phyloP scores from a whole-genome alignment of 768 basidiomycete species.

The Lentinula boryana region DNA sequence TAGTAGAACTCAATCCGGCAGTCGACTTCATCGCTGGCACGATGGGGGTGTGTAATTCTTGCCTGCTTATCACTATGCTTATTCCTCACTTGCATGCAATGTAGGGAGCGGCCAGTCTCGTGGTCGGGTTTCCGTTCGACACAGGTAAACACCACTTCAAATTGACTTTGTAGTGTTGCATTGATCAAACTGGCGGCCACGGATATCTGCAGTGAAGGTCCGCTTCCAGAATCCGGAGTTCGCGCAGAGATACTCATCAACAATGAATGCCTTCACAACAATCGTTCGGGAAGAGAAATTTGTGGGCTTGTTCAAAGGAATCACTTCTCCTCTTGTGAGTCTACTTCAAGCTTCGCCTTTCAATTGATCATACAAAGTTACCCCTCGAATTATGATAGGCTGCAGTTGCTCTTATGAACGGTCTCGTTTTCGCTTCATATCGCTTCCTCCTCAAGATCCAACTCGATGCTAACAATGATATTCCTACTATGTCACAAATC shows the following conservation, averaged over 20 bases:
- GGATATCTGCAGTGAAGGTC: constrained; percentile 57
- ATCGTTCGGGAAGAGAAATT: constrained; percentile 70
- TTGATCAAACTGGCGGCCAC: background rate
- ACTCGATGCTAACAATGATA: constrained; percentile 33
- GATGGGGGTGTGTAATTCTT: constrained; percentile 33
- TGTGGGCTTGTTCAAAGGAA: constrained; percentile 67
- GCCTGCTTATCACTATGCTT: constrained; percentile 16
- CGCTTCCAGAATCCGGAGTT: constrained; percentile 66
- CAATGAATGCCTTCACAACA: constrained; percentile 56
- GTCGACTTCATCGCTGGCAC: constrained; percentile 81
- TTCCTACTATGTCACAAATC: constrained; percentile 68
- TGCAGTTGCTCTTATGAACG: constrained; percentile 73
- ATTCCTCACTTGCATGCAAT: background rate
- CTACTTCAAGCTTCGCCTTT: background rate
- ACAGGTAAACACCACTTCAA: constrained; percentile 34
- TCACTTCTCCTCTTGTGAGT: constrained; percentile 70
- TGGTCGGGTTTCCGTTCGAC: constrained; percentile 77
- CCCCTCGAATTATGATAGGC: constrained; percentile 32
- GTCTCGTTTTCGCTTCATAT: constrained; percentile 83
- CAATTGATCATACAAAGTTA: too few species aligned
- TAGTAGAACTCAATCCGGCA: constrained; percentile 43
- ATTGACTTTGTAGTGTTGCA: background rate
- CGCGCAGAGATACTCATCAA: constrained; percentile 53
- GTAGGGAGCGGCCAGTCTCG: constrained; percentile 58
- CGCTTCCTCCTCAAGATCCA: constrained; percentile 71